A percentile compares a stretch with the other conserved stretches of the same genome.
phyloP scores from a whole-genome alignment of 2,329 filamentous ascomycete species.

The Talaromyces sp. region DNA sequence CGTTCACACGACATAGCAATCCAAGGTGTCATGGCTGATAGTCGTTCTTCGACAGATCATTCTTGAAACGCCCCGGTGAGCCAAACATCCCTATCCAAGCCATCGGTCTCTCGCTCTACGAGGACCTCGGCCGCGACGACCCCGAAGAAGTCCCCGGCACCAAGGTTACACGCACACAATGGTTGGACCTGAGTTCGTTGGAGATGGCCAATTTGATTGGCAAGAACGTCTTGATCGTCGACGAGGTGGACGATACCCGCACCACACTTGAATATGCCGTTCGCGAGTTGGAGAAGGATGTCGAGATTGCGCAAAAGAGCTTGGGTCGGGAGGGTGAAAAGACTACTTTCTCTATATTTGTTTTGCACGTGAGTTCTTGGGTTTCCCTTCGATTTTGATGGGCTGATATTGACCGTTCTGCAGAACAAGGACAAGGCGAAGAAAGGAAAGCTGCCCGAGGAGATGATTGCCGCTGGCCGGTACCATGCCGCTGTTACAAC shows the following conservation, averaged over 20 bases:
- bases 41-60: constrained; percentile 57
- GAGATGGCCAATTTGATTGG: constrained; percentile 86
- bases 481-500: constrained; percentile 87
- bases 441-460: constrained; percentile 77
- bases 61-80: constrained; percentile 81
- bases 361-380: constrained; percentile 69
- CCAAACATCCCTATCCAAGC: constrained; percentile 99
- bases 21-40: not conserved
- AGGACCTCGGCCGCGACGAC: constrained; percentile 65
- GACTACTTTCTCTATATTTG: constrained; percentile 92
- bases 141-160: constrained; percentile 77
- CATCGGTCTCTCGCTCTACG: constrained; percentile 96
- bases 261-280: constrained; percentile 94
- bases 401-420: constrained; percentile 14
- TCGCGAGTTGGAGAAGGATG: constrained; percentile 89
- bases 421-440: constrained; percentile 95
- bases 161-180: constrained; percentile 96
- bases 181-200: constrained; percentile 84
- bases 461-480: constrained; percentile 68
- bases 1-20: constrained; percentile 9
- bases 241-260: constrained; percentile 93
- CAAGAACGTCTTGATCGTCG: constrained; percentile 87
- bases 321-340: constrained; percentile 65
- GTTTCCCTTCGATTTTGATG: not conserved
- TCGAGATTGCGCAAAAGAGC: constrained; percentile 72